These are phyloP conservation scores for Malus domestica DNA, from an alignment of 306 rosid species.

Conservation along the genomic window ASM211411v1 NC_041790.1:28954001-28954500, in stretches of 20 bases:
- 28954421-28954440: conserved; percentile 78
- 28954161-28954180: conserved; percentile 70
- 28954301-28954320: conserved; percentile 55
- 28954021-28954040: conserved; percentile 91
- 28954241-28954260: conserved; percentile 44
- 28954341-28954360: conserved; percentile 74
- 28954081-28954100: conserved; percentile 93
- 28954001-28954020: conserved; percentile 94
- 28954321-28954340: conserved; percentile 77
- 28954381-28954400: conserved; percentile 60
- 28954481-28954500: conserved; percentile 73
- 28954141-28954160: conserved; percentile 53
- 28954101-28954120: conserved; percentile 59
- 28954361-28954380: conserved; percentile 54
- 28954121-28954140: conserved; percentile 67
- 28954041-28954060: conserved; percentile 87
- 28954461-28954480: conserved; percentile 83
- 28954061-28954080: conserved; percentile 68
- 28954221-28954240: conserved; percentile 80
- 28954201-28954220: conserved; percentile 61
- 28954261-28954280: conserved; percentile 71
- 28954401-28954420: conserved; percentile 70
- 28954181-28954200: conserved; percentile 63
- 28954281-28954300: conserved; percentile 46
- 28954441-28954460: conserved; percentile 97